These are phyloP conservation scores for Thalassiosira exigua DNA, from an alignment of 352 stramenopile species.

Conservation along the genomic window DNA sequence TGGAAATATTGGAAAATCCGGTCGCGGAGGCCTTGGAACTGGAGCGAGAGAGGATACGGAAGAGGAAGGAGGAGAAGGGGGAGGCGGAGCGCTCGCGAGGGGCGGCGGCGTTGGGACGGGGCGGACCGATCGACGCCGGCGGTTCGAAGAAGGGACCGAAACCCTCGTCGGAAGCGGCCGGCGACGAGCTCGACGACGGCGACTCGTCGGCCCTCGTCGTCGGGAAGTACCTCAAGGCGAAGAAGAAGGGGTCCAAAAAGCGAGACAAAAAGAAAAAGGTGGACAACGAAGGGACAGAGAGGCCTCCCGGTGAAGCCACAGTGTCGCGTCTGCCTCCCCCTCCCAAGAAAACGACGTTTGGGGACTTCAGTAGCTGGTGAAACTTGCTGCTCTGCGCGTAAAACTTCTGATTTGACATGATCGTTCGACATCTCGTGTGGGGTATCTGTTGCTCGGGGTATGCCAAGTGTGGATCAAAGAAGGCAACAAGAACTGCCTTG, in stretches of 20 bases:
- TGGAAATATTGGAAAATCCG: conserved; percentile 79
- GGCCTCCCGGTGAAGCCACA: conserved; percentile 1
- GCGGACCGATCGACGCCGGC: not conserved
- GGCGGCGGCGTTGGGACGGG: conserved; percentile 24
- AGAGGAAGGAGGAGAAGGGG: conserved; percentile 49
- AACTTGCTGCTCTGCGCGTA: too few species aligned
- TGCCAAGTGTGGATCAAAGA: too few species aligned
- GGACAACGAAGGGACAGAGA: conserved; percentile 9
- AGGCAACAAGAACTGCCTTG: too few species aligned
- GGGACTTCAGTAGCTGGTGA: conserved; percentile 83
- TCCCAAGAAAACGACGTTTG: conserved; percentile 75
- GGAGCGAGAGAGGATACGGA: conserved; percentile 68
- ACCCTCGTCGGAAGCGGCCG: not conserved
- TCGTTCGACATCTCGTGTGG: too few species aligned
- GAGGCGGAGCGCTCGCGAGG: conserved; percentile 28
- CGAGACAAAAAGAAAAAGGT: conserved; percentile 30
- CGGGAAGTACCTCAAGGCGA: conserved; percentile 56
- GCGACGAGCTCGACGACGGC: conserved; percentile 31
- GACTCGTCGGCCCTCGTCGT: conserved; percentile 27
- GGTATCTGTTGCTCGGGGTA: too few species aligned
- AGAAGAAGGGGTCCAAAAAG: conserved; percentile 38
- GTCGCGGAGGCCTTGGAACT: conserved; percentile 68
- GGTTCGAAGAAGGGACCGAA: conserved; percentile 9
- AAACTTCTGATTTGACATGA: too few species aligned
- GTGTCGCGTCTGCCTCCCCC: conserved; percentile 62